Evolutionary conservation across 2,329 filamentous ascomycete species (phyloP).

Genomic region (Penicillium sp.): DNA sequence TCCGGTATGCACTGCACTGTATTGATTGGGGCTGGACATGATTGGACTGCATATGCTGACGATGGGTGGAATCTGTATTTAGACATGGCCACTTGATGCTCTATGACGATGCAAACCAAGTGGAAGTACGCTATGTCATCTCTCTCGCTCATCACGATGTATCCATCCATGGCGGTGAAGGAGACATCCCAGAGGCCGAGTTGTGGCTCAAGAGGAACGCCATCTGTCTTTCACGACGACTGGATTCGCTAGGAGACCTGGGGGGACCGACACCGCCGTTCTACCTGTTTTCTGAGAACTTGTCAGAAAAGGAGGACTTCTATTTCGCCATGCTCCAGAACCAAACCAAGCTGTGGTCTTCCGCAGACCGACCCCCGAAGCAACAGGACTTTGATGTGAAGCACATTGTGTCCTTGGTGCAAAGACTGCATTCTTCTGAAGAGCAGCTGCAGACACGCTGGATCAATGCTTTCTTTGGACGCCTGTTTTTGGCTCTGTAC

Average conservation of each 20-base stretch:
- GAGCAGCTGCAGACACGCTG: slow-evolving; percentile 88
- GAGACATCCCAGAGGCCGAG: slow-evolving; percentile 81
- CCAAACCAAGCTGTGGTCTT: slow-evolving; percentile 66
- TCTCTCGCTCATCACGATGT: slow-evolving; percentile 82
- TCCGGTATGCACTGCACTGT: slow-evolving; percentile 60
- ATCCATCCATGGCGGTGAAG: slow-evolving; percentile 77
- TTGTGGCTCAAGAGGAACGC: slow-evolving; percentile 94
- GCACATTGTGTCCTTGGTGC: slow-evolving; percentile 85
- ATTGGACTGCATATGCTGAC: slow-evolving; percentile 14
- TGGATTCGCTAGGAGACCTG: slow-evolving; percentile 52
- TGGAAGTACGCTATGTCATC: slow-evolving; percentile 94
- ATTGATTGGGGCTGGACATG: neutral
- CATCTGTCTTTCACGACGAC: slow-evolving; percentile 71
- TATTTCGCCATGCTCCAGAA: slow-evolving; percentile 89
- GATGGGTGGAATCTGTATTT: slow-evolving; percentile 3
- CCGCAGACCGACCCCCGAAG: slow-evolving; percentile 59
- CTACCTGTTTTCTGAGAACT: slow-evolving; percentile 91
- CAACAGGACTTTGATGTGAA: slow-evolving; percentile 77
- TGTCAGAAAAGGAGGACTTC: slow-evolving; percentile 96
- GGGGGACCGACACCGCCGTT: slow-evolving; percentile 73
- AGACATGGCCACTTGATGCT: slow-evolving; percentile 96
- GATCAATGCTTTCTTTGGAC: slow-evolving; percentile 87
- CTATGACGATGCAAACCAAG: slow-evolving; percentile 91
- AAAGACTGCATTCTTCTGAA: slow-evolving; percentile 85
- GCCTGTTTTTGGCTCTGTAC: slow-evolving; percentile 84